Percentiles rank a stretch among this genome's conserved stretches.
Evolutionary conservation across 129 eudicot genomes (phyloP).

Genomic region (Centrapalus pauciflorus): DNA sequence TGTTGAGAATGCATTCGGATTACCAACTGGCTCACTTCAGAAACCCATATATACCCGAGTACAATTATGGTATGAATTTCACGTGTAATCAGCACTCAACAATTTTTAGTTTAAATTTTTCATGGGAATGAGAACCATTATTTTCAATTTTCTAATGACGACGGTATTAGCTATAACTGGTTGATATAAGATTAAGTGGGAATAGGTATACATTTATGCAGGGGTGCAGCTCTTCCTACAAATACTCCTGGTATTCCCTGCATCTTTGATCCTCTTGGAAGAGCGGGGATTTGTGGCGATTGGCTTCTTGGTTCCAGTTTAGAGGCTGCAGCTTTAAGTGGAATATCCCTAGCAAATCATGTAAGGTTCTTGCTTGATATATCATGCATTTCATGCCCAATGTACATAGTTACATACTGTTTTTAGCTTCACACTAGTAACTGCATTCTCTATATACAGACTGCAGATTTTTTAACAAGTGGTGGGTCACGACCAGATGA

Average conservation of each 20-base stretch:
- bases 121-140: neutral
- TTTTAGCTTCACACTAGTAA: neutral
- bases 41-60: slow-evolving; percentile 67
- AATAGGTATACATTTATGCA: slow-evolving; percentile 20
- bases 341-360: slow-evolving; percentile 89
- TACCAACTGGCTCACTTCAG: slow-evolving; percentile 51
- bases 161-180: neutral
- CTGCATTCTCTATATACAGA: slow-evolving; percentile 36
- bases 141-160: neutral
- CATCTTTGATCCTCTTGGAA: slow-evolving; percentile 93
- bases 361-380: slow-evolving; percentile 37
- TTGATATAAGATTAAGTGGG: neutral
- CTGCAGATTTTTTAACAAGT: slow-evolving; percentile 69
- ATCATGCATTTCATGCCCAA: neutral
- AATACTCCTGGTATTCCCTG: slow-evolving; percentile 84
- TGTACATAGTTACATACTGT: neutral
- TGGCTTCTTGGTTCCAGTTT: slow-evolving; percentile 92
- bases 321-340: slow-evolving; percentile 93
- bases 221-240: slow-evolving; percentile 99
- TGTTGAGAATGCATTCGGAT: slow-evolving; percentile 79
- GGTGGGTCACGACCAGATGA: slow-evolving; percentile 75
- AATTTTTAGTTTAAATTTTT: neutral
- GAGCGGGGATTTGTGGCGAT: slow-evolving; percentile 98
- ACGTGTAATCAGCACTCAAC: neutral
- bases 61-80: slow-evolving; percentile 70